Percentiles rank a stretch among this genome's conserved stretches.
Evolutionary conservation across 164 flowering plant species (phyloP).

Genomic region (Annona cherimola): DNA sequence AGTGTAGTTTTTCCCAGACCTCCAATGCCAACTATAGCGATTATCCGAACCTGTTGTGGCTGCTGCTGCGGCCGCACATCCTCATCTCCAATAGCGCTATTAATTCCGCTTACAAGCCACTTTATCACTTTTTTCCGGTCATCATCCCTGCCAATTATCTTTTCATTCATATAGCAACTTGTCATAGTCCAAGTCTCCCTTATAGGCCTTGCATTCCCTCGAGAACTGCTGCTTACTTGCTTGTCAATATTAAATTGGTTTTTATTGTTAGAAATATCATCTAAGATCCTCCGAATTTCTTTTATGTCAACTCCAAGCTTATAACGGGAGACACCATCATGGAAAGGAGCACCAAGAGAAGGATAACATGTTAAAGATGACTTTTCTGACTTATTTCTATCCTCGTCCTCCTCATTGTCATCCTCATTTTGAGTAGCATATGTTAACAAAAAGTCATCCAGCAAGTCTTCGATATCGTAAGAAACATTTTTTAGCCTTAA

Average conservation of each 20-base stretch:
- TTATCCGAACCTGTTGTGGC: no score
- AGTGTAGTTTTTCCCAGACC: conserved; percentile 5
- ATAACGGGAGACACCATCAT: not conserved
- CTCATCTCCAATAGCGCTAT: no score
- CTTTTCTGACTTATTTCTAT: no score
- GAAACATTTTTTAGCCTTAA: not conserved
- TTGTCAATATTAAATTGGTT: not conserved
- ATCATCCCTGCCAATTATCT: not conserved
- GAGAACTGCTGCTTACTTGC: no score
- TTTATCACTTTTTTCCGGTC: not conserved
- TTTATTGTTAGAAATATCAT: not conserved
- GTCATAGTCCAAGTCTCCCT: no score
- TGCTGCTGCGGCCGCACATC: no score
- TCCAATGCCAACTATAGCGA: not conserved
- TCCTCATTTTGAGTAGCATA: no score
- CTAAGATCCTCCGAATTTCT: not conserved
- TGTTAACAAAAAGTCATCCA: no score
- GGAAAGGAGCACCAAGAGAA: not conserved
- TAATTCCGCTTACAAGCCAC: not conserved
- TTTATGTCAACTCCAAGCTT: not conserved
- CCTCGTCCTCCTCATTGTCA: no score
- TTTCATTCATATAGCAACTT: no score
- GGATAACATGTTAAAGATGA: not conserved
- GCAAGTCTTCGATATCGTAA: conserved; percentile 4
- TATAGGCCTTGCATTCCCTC: no score